Base-by-base conservation (phyloP, 306 rosid species). In the Castanea crenata region DNA sequence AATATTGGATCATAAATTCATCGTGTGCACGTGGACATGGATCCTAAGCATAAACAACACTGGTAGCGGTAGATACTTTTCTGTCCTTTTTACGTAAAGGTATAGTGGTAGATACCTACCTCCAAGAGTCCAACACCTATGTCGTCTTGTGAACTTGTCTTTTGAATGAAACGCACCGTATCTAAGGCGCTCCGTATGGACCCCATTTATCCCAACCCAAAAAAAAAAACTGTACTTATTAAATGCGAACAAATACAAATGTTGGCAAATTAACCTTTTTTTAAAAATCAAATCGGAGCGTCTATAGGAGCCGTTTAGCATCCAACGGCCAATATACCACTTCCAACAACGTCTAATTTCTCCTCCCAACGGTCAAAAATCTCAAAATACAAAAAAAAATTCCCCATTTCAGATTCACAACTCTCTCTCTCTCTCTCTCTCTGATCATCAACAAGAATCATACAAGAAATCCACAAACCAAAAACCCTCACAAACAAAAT, bases 281-380 rank as follows among this genome's bases (percentile, higher is more conserved):
- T 8, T 0, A 0, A 63, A 84, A 73, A 63, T 77, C 83, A 79
- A 83, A 85, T 81, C 90, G 92, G 91, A 89, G 92, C 92, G 91
- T 85, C 83, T 79, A n/a, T 35, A 8, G 70, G 82, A 80, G 86
- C 89, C 85, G 90, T 88, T 87, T 76, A 12, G 12, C 70, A 89
- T 85, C 88, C 65, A 70, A 82, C 89, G 89, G 93, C 81, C 56
- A 2, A n/a, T 38, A 74, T 68, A 20, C 52, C 78, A 56, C 77
- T 79, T 57, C 75, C 59, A 7, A 7, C 14, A 90, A 84, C 90
- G 86, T 67, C 89, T 82, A 34, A 73, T 18, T 38, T 72, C 76
- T 27, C 55, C 73, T 63, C 82, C 82, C 76, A 90, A 90, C 94
- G 94, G 94, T 90, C 94, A 84, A 74, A 87, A 80, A 81, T 73